These are phyloP conservation scores for Wallacemonas rigidus DNA, from an alignment of 208 protist species.

Conservation along the genomic window DNA sequence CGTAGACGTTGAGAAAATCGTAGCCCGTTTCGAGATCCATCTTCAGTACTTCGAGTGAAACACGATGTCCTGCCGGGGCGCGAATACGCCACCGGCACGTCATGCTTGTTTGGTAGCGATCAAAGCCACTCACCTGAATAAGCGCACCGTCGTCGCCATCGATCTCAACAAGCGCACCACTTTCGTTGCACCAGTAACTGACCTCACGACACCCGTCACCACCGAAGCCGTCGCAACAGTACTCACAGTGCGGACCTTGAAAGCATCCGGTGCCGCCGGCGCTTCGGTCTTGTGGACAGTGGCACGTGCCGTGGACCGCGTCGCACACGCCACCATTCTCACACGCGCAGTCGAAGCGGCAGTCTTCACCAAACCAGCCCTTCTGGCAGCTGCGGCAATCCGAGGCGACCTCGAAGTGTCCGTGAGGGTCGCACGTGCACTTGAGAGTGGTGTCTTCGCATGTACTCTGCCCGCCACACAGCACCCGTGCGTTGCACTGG, in stretches of 20 bases:
- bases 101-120: conserved; percentile 47
- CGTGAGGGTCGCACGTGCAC: conserved; percentile 54
- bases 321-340: conserved; percentile 59
- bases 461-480: conserved; percentile 70
- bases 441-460: conserved; percentile 37
- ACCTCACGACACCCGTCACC: conserved; percentile 57
- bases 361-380: conserved; percentile 80
- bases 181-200: conserved; percentile 79
- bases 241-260: conserved; percentile 60
- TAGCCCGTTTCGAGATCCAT: conserved; percentile 42
- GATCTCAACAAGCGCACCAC: conserved; percentile 36
- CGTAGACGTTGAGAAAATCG: conserved; percentile 54
- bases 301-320: conserved; percentile 44
- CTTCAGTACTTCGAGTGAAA: conserved; percentile 44
- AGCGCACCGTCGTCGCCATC: conserved; percentile 40
- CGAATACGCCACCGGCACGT: conserved; percentile 62
- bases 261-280: conserved; percentile 53
- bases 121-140: conserved; percentile 73
- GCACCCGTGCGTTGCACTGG: conserved; percentile 50
- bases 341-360: conserved; percentile 64
- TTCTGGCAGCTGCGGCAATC: conserved; percentile 44
- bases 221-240: conserved; percentile 66
- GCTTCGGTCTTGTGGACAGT: conserved; percentile 39
- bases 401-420: conserved; percentile 53
- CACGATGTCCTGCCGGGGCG: conserved; percentile 30